Percentiles rank a stretch among this genome's conserved stretches.
These are phyloP conservation scores for Hanseniaspora lindneri DNA, from an alignment of 805 yeast genomes.

Conservation along the genomic window DNA sequence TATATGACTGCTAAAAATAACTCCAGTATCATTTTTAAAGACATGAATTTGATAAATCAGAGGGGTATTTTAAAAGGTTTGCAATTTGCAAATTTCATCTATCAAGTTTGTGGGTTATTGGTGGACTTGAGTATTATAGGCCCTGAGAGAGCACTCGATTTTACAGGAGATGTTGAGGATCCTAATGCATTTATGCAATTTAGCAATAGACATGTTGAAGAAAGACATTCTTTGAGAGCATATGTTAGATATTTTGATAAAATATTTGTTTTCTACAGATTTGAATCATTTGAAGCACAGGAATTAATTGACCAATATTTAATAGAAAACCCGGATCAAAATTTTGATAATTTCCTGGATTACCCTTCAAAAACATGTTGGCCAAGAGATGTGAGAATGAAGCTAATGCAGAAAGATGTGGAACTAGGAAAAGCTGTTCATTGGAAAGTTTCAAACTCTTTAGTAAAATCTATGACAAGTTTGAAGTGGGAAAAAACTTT, in stretches of 20 bases:
- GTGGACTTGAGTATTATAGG: conserved; percentile 77
- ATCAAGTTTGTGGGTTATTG: conserved; percentile 80
- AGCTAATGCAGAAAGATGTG: conserved; percentile 80
- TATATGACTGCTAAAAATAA: conserved; percentile 88
- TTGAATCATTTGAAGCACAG: conserved; percentile 58
- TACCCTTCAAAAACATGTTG: conserved; percentile 85
- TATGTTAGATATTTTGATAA: conserved; percentile 78
- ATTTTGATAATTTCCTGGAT: conserved; percentile 73
- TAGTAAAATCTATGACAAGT: conserved; percentile 63
- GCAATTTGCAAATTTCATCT: conserved; percentile 79
- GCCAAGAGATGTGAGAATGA: conserved; percentile 90
- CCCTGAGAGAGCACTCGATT: conserved; percentile 68
- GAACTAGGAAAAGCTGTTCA: conserved; percentile 82
- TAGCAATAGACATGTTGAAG: conserved; percentile 45
- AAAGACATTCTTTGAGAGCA: conserved; percentile 60
- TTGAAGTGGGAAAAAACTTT: conserved; percentile 69
- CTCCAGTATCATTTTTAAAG: conserved; percentile 70
- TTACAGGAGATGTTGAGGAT: conserved; percentile 63
- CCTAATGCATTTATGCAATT: conserved; percentile 78
- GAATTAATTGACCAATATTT: conserved; percentile 65
- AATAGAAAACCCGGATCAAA: conserved; percentile 83
- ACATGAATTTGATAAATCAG: conserved; percentile 87
- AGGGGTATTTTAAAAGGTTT: conserved; percentile 80
- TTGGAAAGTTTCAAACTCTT: conserved; percentile 74
- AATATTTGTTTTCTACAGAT: conserved; percentile 66